Evolutionary conservation across 345 rosid species (phyloP).

Genomic region (Acer saccharum): DNA sequence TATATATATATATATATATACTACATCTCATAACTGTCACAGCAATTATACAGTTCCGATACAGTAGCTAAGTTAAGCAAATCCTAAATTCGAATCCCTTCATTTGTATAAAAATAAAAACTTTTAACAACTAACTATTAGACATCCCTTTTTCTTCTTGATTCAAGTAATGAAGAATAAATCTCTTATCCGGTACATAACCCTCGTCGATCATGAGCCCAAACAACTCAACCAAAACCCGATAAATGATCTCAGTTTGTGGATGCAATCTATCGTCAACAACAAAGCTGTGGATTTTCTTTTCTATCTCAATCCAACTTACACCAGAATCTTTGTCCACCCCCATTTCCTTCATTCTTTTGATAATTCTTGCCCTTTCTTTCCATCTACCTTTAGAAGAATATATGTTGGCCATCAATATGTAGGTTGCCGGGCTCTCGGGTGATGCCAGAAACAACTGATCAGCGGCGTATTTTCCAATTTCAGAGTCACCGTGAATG

Average conservation of each 20-base stretch:
- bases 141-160: slow-evolving; percentile 13
- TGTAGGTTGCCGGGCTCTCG: slow-evolving; percentile 60
- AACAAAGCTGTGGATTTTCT: slow-evolving; percentile 70
- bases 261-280: slow-evolving; percentile 81
- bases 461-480: slow-evolving; percentile 76
- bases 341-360: slow-evolving; percentile 74
- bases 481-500: slow-evolving; percentile 59
- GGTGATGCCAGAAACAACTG: slow-evolving; percentile 50
- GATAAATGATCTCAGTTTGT: slow-evolving; percentile 54
- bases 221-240: slow-evolving; percentile 51
- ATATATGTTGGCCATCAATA: slow-evolving; percentile 77
- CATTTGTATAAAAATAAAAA: too few relatives aligned
- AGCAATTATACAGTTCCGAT: too few relatives aligned
- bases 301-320: slow-evolving; percentile 91
- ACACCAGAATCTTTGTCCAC: slow-evolving; percentile 76
- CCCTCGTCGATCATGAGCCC: slow-evolving; percentile 69
- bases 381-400: slow-evolving; percentile 73
- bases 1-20: too few relatives aligned
- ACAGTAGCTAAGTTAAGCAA: too few relatives aligned
- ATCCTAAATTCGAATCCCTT: too few relatives aligned
- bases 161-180: slow-evolving; percentile 35
- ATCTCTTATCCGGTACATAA: slow-evolving; percentile 58
- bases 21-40: too few relatives aligned
- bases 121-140: too few relatives aligned
- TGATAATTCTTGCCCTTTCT: slow-evolving; percentile 70